Evolutionary conservation across 495 filamentous ascomycete species (phyloP), one percentile per base, ranked within the genome.

Genomic region (Penicillium odoratum): DNA sequence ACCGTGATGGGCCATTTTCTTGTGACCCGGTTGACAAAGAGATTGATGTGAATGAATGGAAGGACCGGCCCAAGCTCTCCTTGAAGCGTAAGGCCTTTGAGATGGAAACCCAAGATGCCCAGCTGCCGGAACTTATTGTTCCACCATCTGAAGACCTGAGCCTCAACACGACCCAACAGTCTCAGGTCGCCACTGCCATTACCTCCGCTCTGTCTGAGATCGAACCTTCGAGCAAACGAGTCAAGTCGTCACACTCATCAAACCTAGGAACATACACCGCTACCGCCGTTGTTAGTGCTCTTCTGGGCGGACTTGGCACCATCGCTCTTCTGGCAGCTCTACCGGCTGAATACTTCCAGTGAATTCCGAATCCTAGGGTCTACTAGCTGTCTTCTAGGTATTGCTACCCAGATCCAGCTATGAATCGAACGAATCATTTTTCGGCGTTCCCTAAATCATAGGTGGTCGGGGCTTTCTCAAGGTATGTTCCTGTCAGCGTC

Each of bases 251-350:
- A 5, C 53, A 59, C 7, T 48, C 63, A 13, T 65, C 50, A n/a
- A 63, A 47, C 25, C 36, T 78, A 42, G 68, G 64, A 31, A 74
- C 61, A 46, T 76, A 79, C 57, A 75, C 78, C 15, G 66, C 75
- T 18, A 76, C 77, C 42, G 78, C 79, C 33, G 52, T 77, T 3
- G 60, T 77, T 13, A 75, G 80, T 33, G 76, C 72, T 21, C 58
- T 81, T 21, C 66, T 80, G 40, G 80, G 80, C 50, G 73, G 78
- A 48, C 67, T 83, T 46, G 77, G 78, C 25, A 75, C 79, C 44
- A 73, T 83, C 62, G 80, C 75, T 31, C 64, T 72, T 30, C 66
- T 83, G 36, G 79, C 81, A 5, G 66, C 75, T 25, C 68, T 80
- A 10, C 77, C 77, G 18, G 60, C 69, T 3, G 71, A 75, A 43